Evolutionary conservation across 306 rosid genomes (phyloP), one percentile per base, ranked within the genome.

Genomic region (Gillenia trifoliata): DNA sequence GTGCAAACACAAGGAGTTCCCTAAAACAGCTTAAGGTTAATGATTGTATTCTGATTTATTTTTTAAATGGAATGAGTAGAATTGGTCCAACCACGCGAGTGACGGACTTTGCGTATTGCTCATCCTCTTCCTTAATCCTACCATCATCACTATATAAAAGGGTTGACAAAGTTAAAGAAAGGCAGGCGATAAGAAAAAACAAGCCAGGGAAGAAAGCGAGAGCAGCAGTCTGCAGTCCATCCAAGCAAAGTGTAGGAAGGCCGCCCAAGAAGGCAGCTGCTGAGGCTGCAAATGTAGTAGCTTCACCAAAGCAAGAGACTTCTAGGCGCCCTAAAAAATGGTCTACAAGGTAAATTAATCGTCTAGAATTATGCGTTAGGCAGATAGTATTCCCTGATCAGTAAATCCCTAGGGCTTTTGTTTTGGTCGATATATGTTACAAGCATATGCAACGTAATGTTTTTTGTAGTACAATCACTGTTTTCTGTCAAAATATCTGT

Each of bases 181-280:
- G 86, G 85, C 76, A 81, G 82, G 74, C 0, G 80, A 73, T 0
- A 87, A 89, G 15, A 89, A 64, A 80, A 89, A 83, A 77, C 81
- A 29, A 28, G 84, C 49, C 15, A 87, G 84, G 49, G 89, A 85
- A 64, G 88, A 75, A 74, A 78, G 63, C 47, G 65, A n/a, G n/a
- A n/a, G n/a, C n/a, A n/a, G n/a, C n/a, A n/a, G n/a, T n/a, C n/a
- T n/a, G 78, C 47, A 75, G 72, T 65, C 93, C 88, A 55, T 88
- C 96, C 1, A 92, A 85, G 83, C 80, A 90, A 47, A 88, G 83
- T 29, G 96, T 89, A 22, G 96, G 96, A n/a, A 83, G 97, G 61
- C 97, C 97, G 23, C 86, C 96, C 2, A 92, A 85, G 86, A 89
- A 85, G 64, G 69, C 77, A 25, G 40, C 85, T 31, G 63, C 77